phyloP scores from a whole-genome alignment of 306 rosid genomes.

The Rosa multiflora region DNA sequence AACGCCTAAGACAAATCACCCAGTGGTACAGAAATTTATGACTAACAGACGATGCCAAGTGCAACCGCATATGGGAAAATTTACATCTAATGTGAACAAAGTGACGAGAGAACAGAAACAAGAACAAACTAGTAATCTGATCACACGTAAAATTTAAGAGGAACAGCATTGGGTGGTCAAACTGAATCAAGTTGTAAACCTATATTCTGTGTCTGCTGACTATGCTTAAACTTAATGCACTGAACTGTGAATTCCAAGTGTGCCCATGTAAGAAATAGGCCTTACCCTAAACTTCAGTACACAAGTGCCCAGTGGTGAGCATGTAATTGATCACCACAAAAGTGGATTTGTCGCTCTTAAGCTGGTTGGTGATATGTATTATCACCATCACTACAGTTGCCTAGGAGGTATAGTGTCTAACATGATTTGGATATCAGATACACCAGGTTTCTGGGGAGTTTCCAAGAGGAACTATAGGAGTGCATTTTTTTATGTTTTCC shows the following conservation, averaged over 20 bases:
- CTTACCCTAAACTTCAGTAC: not conserved
- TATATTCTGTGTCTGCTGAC: not conserved
- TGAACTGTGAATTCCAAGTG: not conserved
- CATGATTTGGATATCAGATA: not conserved
- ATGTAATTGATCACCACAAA: conserved; percentile 7
- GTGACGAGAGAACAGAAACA: not conserved
- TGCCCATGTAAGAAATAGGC: not conserved
- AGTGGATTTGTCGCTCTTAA: not conserved
- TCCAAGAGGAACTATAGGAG: too few relatives aligned
- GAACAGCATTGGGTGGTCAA: not conserved
- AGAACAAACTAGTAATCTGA: not conserved
- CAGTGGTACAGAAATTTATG: not conserved
- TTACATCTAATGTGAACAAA: conserved; percentile 12
- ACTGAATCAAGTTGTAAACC: not conserved
- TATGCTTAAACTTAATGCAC: not conserved
- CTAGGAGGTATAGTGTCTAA: not conserved
- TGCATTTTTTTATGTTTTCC: too few relatives aligned
- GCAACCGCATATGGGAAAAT: not conserved
- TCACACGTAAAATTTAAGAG: not conserved
- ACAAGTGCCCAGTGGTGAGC: not conserved
- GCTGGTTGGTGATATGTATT: conserved; percentile 5
- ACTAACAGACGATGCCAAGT: conserved; percentile 7
- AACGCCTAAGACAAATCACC: not conserved
- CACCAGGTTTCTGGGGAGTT: too few relatives aligned
- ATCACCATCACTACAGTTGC: not conserved